phyloP scores from a whole-genome alignment of 1,139 yeast species.

The Pichia cactophila region DNA sequence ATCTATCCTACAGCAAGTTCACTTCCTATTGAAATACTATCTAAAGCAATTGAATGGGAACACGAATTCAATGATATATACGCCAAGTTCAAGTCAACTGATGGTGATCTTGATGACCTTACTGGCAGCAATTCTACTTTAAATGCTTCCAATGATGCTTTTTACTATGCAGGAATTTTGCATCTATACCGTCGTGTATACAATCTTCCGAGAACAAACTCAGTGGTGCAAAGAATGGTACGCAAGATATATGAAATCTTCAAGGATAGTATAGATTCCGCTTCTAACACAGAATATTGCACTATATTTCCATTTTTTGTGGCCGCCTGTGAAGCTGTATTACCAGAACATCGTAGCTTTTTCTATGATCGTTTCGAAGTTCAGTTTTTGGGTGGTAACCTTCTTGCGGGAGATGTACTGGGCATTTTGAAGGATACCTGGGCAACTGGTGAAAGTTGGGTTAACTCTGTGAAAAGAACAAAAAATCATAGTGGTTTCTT shows the following conservation, averaged over 20 bases:
- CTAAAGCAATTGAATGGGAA: constrained; percentile 13
- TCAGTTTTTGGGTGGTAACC: constrained; percentile 14
- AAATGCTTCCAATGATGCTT: constrained; percentile 7
- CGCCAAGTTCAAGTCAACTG: constrained; percentile 3
- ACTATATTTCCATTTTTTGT: constrained; percentile 11
- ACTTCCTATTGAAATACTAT: constrained; percentile 6
- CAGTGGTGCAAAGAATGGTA: constrained; percentile 10
- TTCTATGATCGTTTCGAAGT: constrained; percentile 13
- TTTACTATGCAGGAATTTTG: constrained; percentile 10
- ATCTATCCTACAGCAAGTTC: not conserved
- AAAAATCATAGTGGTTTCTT: no score
- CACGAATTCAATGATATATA: constrained; percentile 7
- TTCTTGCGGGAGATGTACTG: constrained; percentile 13
- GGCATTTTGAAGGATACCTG: constrained; percentile 12
- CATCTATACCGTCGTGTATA: constrained; percentile 11
- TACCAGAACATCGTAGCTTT: constrained; percentile 8
- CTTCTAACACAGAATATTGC: constrained; percentile 13
- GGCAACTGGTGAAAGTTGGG: constrained; percentile 8
- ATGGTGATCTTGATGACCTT: constrained; percentile 2
- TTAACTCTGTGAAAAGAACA: not conserved
- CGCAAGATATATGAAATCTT: constrained; percentile 8
- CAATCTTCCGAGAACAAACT: constrained; percentile 6
- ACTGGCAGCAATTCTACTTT: constrained; percentile 6
- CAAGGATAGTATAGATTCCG: constrained; percentile 11
- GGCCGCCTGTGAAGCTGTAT: constrained; percentile 13